These are phyloP conservation scores for Lagerstroemia speciosa DNA, from an alignment of 345 rosid genomes.

Conservation along the genomic window DNA sequence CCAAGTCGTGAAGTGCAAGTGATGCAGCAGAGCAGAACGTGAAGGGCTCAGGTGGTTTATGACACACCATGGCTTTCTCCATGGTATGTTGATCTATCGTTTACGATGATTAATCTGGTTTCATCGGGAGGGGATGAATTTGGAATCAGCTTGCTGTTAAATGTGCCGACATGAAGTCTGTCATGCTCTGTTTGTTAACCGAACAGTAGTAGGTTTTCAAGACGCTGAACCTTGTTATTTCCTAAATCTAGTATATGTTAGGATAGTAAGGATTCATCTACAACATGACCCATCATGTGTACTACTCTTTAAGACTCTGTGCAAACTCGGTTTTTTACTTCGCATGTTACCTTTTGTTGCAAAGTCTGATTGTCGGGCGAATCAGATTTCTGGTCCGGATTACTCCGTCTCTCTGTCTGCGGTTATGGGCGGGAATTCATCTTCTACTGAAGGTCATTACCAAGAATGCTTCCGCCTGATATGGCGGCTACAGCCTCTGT, in stretches of 20 bases:
- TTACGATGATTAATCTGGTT: not conserved
- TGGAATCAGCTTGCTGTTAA: not conserved
- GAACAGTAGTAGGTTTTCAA: not conserved
- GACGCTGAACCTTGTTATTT: not conserved
- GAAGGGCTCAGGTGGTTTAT: conserved; percentile 3
- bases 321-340: not conserved
- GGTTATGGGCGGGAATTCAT: not conserved
- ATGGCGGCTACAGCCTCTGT: too few species aligned
- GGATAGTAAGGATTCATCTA: not conserved
- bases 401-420: not conserved
- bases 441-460: not conserved
- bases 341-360: not conserved
- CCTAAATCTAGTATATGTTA: not conserved
- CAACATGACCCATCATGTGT: not conserved
- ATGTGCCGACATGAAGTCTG: conserved; percentile 22
- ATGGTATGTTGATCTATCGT: not conserved
- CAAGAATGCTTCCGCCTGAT: not conserved
- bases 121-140: not conserved
- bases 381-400: not conserved
- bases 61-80: not conserved
- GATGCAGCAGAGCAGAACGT: conserved; percentile 12
- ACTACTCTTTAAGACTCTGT: not conserved
- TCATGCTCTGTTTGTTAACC: not conserved
- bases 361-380: not conserved
- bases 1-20: not conserved